Evolutionary conservation across 169 alveolate species (phyloP).

Genomic region (Plasmodium cynomolgi): DNA sequence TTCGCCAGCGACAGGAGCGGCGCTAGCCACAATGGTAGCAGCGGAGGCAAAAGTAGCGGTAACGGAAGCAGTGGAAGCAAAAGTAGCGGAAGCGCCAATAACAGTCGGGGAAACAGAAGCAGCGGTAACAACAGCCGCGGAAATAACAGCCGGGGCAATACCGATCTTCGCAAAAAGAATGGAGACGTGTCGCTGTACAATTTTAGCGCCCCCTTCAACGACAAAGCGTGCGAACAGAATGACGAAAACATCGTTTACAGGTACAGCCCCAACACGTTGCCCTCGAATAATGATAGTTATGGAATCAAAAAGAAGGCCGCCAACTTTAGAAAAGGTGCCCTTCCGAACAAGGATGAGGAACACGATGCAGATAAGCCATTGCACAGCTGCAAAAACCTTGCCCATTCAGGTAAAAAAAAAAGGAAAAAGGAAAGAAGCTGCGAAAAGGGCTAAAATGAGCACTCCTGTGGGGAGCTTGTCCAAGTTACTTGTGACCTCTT

Average conservation of each 20-base stretch:
- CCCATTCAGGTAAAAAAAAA: conserved; percentile 27
- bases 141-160: background rate
- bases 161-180: background rate
- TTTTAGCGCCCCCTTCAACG: conserved; percentile 13
- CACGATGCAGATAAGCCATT: background rate
- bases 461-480: background rate
- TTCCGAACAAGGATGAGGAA: conserved; percentile 4
- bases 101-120: background rate
- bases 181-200: conserved; percentile 24
- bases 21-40: background rate
- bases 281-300: conserved; percentile 14
- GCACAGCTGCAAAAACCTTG: background rate
- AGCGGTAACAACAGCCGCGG: background rate
- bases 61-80: background rate
- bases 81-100: background rate
- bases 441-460: background rate
- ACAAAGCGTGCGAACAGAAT: background rate
- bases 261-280: background rate
- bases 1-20: background rate
- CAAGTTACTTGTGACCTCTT: background rate
- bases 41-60: background rate
- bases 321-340: background rate
- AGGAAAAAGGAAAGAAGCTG: background rate
- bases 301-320: background rate
- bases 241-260: conserved; percentile 37